Evolutionary conservation across 2,329 filamentous ascomycete species (phyloP), one percentile per base, ranked within the genome.

Genomic region (Aspergillus sclerotialis): DNA sequence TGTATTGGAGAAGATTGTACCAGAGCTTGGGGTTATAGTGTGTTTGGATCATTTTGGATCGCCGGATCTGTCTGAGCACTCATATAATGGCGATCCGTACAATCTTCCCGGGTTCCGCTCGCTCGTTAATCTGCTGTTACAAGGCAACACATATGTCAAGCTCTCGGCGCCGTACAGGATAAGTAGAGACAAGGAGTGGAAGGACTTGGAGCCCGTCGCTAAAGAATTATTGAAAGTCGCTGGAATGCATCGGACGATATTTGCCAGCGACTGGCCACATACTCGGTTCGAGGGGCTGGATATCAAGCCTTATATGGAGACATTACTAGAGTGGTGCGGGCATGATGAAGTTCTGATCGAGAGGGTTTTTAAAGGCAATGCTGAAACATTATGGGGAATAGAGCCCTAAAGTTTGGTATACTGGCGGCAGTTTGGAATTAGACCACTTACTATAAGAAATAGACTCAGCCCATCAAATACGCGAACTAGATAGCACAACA

Each of bases 241-340:
- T 8, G n/a, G n/a, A n/a, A 62, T 61, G 2, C 53, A 64, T 14
- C 60, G 67, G 11, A 60, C 76, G 7, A 67, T 80, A 0, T 80
- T 76, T 52, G 75, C 74, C 1, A 76, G 73, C 0, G 76, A 80
- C 46, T 80, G 76, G 77, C 77, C 77, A 13, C 76, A 80, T 52
- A 81, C 78, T 3, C 63, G 76, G 9, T 80, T 73, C 39, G 71
- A 77, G 14, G 69, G 69, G 2, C 44, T 77, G 2, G 69, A 80
- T 46, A 72, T 78, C 14, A 60, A 52, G 30, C 70, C 69, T 0
- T 80, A 73, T 50, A 64, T 76, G 17, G 64, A 75, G 38, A 63
- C 56, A 33, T 72, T 75, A 31, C 50, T 80, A 35, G 60, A 69
- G 10, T 73, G 73, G 66, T 76, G 73, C n/a, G n/a, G n/a, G n/a